A percentile compares a stretch with the other conserved stretches of the same genome.
Conservation (phyloP, 306 rosid species). For the Canavalia gladiata region DNA sequence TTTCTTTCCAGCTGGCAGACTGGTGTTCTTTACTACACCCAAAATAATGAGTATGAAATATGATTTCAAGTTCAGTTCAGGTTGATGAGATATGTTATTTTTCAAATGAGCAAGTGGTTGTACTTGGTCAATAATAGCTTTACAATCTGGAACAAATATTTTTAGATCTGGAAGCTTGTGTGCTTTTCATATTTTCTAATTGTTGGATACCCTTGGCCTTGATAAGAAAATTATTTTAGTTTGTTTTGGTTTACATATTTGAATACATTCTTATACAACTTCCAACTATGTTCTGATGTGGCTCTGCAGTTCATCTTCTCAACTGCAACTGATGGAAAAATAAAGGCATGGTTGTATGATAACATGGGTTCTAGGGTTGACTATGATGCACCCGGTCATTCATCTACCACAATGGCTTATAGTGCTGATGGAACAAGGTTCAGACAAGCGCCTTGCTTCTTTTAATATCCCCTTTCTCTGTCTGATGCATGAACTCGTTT, state of each 20-base stretch:
- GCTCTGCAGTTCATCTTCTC: slow-evolving; percentile 90
- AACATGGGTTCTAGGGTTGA: slow-evolving; percentile 97
- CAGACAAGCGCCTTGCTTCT: slow-evolving; percentile 36
- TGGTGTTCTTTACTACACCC: slow-evolving; percentile 7
- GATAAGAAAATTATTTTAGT: slow-evolving; percentile 28
- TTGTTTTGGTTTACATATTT: slow-evolving; percentile 31
- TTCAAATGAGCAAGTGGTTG: slow-evolving; percentile 19
- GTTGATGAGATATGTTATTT: slow-evolving; percentile 13
- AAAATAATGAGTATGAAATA: neutral
- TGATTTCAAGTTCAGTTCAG: slow-evolving; percentile 36
- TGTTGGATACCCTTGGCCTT: slow-evolving; percentile 29
- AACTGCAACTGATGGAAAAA: slow-evolving; percentile 98
- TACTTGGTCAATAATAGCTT: slow-evolving; percentile 37
- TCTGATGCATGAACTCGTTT: slow-evolving; percentile 36
- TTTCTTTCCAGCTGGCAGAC: neutral
- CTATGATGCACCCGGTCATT: slow-evolving; percentile 98
- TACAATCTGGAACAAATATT: slow-evolving; percentile 34
- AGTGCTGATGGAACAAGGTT: slow-evolving; percentile 98
- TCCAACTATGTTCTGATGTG: slow-evolving; percentile 36
- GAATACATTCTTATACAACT: slow-evolving; percentile 27
- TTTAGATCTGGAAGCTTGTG: slow-evolving; percentile 30
- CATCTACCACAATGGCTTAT: slow-evolving; percentile 93
- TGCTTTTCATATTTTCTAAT: slow-evolving; percentile 20
- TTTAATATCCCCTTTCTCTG: slow-evolving; percentile 12
- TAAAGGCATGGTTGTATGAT: slow-evolving; percentile 99